Evolutionary conservation across 2,329 filamentous ascomycete genomes (phyloP).

Genomic region (Monosporascus sp.): DNA sequence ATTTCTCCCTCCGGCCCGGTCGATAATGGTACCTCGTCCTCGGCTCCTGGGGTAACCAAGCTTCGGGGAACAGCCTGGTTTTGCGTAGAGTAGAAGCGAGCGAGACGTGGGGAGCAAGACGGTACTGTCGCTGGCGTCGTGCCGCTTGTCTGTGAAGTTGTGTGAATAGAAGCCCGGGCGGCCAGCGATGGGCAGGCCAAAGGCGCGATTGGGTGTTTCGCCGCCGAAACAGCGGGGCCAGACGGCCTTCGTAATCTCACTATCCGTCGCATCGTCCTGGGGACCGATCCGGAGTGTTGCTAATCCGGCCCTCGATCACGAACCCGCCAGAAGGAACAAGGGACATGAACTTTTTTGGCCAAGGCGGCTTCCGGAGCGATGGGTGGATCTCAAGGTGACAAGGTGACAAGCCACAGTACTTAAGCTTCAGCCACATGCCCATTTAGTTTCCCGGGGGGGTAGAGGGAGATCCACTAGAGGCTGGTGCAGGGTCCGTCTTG

Average conservation of each 20-base stretch:
- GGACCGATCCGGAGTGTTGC: neutral
- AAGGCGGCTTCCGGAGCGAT: neutral
- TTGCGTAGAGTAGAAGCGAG: conserved; percentile 21
- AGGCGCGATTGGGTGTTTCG: conserved; percentile 7
- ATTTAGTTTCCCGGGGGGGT: too few species aligned
- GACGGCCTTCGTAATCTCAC: conserved; percentile 21
- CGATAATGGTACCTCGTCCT: too few species aligned
- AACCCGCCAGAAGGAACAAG: neutral
- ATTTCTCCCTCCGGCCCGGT: too few species aligned
- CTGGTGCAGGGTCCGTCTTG: neutral
- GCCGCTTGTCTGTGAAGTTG: conserved; percentile 4
- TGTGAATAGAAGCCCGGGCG: conserved; percentile 5
- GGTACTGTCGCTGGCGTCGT: neutral
- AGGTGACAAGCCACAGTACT: neutral
- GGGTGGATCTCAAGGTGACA: neutral
- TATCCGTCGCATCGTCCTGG: conserved; percentile 25
- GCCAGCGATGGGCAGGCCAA: conserved; percentile 17
- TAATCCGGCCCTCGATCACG: neutral
- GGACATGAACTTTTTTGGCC: conserved; percentile 1
- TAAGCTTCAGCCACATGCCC: conserved; percentile 4
- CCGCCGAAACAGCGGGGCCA: conserved; percentile 8
- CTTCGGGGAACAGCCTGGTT: conserved; percentile 3
- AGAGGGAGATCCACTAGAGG: too few species aligned
- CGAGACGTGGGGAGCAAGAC: conserved; percentile 1
- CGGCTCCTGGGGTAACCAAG: neutral